A percentile compares a stretch with the other conserved stretches of the same genome.
These are phyloP conservation scores for Penstemon eatonii DNA, from an alignment of 257 asterid genomes.

Conservation along the genomic window DNA sequence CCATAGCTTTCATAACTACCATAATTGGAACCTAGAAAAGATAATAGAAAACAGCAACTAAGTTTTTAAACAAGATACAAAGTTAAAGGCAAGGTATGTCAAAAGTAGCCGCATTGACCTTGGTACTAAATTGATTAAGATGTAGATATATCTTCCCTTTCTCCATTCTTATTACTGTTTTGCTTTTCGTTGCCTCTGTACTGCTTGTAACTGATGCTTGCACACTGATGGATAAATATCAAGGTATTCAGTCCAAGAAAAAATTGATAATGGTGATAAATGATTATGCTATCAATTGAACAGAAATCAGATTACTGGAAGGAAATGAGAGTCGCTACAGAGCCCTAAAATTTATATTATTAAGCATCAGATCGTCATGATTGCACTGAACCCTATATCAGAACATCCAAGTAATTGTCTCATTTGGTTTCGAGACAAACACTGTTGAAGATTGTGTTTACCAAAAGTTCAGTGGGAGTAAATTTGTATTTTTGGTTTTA, in stretches of 20 bases:
- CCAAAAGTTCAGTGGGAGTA: too few species aligned
- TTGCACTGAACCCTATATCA: background rate
- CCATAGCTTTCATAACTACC: conserved; percentile 94
- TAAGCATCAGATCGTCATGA: conserved; percentile 15
- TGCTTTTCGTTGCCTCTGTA: conserved; percentile 69
- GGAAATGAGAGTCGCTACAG: conserved; percentile 19
- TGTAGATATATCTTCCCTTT: conserved; percentile 75
- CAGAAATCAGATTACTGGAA: background rate
- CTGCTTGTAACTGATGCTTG: conserved; percentile 97
- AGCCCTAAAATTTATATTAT: background rate
- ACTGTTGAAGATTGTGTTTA: too few species aligned
- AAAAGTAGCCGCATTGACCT: conserved; percentile 45
- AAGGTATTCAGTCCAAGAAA: conserved; percentile 19
- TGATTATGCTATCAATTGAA: conserved; percentile 11
- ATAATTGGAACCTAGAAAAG: conserved; percentile 82
- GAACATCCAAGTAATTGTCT: background rate
- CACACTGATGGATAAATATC: conserved; percentile 48
- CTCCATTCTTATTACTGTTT: conserved; percentile 84
- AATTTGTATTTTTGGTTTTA: too few species aligned
- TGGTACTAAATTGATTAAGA: conserved; percentile 64
- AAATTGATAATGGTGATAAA: conserved; percentile 12
- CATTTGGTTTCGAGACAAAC: too few species aligned
- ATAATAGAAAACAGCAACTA: conserved; percentile 18
- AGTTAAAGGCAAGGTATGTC: conserved; percentile 15
- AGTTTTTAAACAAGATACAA: conserved; percentile 13